Percentiles rank a stretch among this genome's conserved stretches.
Evolutionary conservation across 495 filamentous ascomycete species (phyloP).

Genomic region (Barbatosphaeria neglecta): DNA sequence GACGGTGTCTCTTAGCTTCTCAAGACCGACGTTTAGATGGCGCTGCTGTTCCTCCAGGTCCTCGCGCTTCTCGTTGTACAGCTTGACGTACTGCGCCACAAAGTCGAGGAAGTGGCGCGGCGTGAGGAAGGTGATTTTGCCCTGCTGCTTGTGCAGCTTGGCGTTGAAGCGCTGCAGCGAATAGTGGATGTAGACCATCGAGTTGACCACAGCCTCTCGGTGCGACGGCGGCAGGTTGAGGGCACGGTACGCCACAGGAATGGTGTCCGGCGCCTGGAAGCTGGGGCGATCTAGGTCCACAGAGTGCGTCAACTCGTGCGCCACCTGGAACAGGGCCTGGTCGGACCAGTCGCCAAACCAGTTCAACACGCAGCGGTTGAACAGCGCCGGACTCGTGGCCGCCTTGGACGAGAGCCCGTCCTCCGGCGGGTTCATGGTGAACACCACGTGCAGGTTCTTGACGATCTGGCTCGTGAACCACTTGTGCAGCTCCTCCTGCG

Average conservation of each 20-base stretch:
- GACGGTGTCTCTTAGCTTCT: slow-evolving; percentile 95
- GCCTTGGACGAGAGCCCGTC: slow-evolving; percentile 91
- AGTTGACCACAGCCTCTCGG: slow-evolving; percentile 82
- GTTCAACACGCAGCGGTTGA: slow-evolving; percentile 98
- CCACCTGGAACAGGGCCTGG: slow-evolving; percentile 97
- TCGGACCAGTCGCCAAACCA: slow-evolving; percentile 99
- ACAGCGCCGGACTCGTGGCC: slow-evolving; percentile 90
- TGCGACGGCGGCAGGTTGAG: slow-evolving; percentile 77
- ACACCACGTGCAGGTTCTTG: slow-evolving; percentile 97
- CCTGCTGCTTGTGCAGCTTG: slow-evolving; percentile 83
- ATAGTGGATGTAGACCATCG: slow-evolving; percentile 98
- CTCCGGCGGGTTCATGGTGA: slow-evolving; percentile 99
- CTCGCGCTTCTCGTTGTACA: slow-evolving; percentile 97
- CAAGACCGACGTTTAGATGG: slow-evolving; percentile 92
- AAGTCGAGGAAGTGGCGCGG: slow-evolving; percentile 97
- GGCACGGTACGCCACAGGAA: slow-evolving; percentile 82
- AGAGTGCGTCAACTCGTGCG: slow-evolving; percentile 86
- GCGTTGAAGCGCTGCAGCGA: slow-evolving; percentile 82
- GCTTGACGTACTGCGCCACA: slow-evolving; percentile 91
- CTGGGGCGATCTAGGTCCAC: slow-evolving; percentile 83
- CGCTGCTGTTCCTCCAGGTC: slow-evolving; percentile 97
- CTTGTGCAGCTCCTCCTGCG: slow-evolving; percentile 96
- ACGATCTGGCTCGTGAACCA: slow-evolving; percentile 99
- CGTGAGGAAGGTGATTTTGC: slow-evolving; percentile 81
- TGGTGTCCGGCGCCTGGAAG: slow-evolving; percentile 78